These are phyloP conservation scores for Colletotrichum gigasporum DNA, from an alignment of 2,329 filamentous ascomycete genomes.

Conservation along the genomic window DNA sequence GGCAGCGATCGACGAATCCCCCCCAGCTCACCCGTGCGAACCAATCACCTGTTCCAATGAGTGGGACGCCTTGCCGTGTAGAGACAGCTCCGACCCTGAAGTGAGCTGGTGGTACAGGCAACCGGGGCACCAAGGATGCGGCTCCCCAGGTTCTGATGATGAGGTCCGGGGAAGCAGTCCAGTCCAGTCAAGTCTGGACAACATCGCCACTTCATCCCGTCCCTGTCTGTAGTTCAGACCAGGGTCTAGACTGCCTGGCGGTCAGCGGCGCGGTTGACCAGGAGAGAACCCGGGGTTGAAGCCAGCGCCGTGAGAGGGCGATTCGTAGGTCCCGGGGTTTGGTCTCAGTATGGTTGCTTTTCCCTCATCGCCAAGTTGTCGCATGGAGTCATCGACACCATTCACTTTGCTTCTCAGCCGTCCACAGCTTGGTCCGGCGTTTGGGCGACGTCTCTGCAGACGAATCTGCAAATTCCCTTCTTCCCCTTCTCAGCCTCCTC, in stretches of 20 bases:
- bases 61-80: not conserved
- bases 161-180: not conserved
- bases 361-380: not conserved
- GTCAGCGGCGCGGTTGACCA: not conserved
- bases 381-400: not conserved
- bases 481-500: too few relatives aligned
- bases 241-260: not conserved
- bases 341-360: not conserved
- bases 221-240: not conserved
- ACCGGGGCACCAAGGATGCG: not conserved
- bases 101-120: not conserved
- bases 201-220: not conserved
- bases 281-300: not conserved
- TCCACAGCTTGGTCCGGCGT: not conserved
- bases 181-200: too few relatives aligned
- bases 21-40: not conserved
- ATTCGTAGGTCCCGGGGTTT: too few relatives aligned
- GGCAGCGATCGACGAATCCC: slow-evolving; percentile 20
- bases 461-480: not conserved
- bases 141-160: not conserved
- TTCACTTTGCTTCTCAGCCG: too few relatives aligned
- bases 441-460: not conserved
- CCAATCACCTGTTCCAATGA: slow-evolving; percentile 8
- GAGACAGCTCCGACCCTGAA: not conserved
- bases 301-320: not conserved